Base-by-base conservation (phyloP, 345 rosid species). In the Lumnitzera racemosa region DNA sequence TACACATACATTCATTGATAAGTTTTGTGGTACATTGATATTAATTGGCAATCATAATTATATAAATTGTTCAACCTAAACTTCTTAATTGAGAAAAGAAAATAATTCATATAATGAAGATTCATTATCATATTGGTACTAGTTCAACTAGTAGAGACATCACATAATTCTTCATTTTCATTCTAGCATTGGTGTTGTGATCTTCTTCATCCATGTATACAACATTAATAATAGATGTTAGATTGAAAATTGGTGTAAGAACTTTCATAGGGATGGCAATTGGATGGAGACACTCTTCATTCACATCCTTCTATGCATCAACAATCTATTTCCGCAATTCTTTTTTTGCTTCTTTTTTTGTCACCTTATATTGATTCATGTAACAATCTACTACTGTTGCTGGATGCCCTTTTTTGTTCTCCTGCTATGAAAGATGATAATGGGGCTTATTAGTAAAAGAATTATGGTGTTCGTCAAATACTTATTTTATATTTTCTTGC, bases 251-350 rank as follows among this genome's bases (percentile, higher is more conserved):
- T 1, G 61, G 24, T 13, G 10, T 13, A 1, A 75, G 75, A n/a
- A 70, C 25, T 8, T 51, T 54, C 68, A 41, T 69, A 0, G 71
- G 68, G 46, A 63, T 5, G 0, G 9, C 15, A 31, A 56, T 56
- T 41, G 57, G 70, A 11, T 15, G 5, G 15, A 46, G 48, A 29
- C 58, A 23, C 13, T 46, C 78, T 14, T 69, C 61, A n/a, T 77
- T 77, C 5, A 67, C 20, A 17, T 59, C 66, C 13, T 72, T 70
- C 75, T 75, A 77, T 2, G 55, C 62, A 53, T 64, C 53, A 1
- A 14, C 52, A 0, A 73, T 13, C 12, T 16, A 48, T 24, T 55
- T 64, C 9, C 49, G 8, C 0, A 77, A 13, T n/a, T 53, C 73
- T 9, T 55, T 16, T 3, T 17, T 11, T 0, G 76, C 58, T 25